These are phyloP conservation scores for Amesomyces nigricolor DNA, from an alignment of 2,329 filamentous ascomycete species.

Conservation along the genomic window DNA sequence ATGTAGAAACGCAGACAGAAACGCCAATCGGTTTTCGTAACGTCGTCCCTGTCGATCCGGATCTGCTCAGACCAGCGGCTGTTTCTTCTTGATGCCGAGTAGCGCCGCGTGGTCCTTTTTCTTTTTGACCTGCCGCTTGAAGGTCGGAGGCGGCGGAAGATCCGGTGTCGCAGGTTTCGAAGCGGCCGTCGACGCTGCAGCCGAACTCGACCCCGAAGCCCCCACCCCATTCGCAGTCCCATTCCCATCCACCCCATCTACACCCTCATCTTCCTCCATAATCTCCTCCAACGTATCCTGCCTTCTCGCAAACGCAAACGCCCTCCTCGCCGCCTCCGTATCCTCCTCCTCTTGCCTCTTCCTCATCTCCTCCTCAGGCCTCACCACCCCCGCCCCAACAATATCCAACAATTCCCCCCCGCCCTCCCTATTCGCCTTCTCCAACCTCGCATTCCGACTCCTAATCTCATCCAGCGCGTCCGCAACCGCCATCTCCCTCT, in stretches of 20 bases:
- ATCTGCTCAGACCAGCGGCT: constrained; percentile 44
- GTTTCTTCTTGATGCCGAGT: constrained; percentile 84
- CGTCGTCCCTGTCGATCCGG: neutral
- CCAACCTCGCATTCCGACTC: constrained; percentile 81
- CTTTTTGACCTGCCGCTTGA: constrained; percentile 72
- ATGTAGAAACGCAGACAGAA: neutral
- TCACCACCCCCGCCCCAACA: constrained; percentile 45
- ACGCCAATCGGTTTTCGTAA: neutral
- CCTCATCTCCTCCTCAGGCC: constrained; percentile 54
- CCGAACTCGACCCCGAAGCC: constrained; percentile 30
- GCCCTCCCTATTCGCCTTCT: constrained; percentile 66
- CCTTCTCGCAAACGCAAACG: constrained; percentile 62
- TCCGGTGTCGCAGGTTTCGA: constrained; percentile 27
- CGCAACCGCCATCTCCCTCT: constrained; percentile 92
- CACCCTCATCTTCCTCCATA: constrained; percentile 38
- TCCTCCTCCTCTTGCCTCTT: constrained; percentile 72
- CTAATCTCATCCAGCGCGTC: constrained; percentile 94
- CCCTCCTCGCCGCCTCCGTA: constrained; percentile 70
- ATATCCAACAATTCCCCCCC: constrained; percentile 56
- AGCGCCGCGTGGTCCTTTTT: constrained; percentile 75
- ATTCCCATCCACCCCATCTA: constrained; percentile 4
- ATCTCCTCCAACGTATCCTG: constrained; percentile 43
- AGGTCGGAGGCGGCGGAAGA: constrained; percentile 50
- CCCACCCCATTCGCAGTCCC: constrained; percentile 19
- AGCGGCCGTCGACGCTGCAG: constrained; percentile 27